Conservation (phyloP, 352 stramenopile genomes). For the Pythium brassicae region DNA sequence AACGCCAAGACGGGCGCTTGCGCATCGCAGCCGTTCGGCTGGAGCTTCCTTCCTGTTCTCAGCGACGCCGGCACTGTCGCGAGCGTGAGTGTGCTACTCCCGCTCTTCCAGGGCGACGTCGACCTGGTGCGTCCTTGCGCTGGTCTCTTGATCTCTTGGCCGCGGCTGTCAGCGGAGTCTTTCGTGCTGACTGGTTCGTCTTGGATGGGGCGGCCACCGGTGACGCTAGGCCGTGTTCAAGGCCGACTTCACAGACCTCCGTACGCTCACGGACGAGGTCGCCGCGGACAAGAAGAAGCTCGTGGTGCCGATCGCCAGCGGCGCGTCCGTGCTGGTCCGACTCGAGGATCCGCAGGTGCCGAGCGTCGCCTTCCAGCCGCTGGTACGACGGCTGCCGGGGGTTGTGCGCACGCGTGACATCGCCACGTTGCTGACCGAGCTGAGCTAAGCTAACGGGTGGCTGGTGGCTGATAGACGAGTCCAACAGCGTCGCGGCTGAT, state of each 20-base stretch:
- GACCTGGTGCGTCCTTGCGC: slow-evolving; percentile 53
- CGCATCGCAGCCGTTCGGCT: slow-evolving; percentile 44
- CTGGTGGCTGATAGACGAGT: slow-evolving; percentile 16
- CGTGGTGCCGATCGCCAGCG: slow-evolving; percentile 27
- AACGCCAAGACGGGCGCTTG: slow-evolving; percentile 42
- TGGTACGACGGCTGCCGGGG: too few species aligned
- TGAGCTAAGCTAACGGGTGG: too few species aligned
- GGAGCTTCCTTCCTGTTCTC: slow-evolving; percentile 62
- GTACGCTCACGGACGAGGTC: slow-evolving; percentile 32
- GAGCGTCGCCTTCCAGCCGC: slow-evolving; percentile 20
- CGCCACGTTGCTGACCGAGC: too few species aligned
- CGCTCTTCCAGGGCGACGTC: slow-evolving; percentile 56
- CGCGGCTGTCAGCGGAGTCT: not conserved
- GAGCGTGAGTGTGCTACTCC: slow-evolving; percentile 41
- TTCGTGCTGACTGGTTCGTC: too few species aligned
- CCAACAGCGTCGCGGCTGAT: slow-evolving; percentile 42
- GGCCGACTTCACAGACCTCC: slow-evolving; percentile 14
- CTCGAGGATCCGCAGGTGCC: slow-evolving; percentile 63
- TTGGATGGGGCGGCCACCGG: too few species aligned
- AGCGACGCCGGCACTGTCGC: slow-evolving; percentile 28
- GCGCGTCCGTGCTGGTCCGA: slow-evolving; percentile 52
- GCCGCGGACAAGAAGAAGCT: slow-evolving; percentile 42
- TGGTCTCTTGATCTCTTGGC: not conserved
- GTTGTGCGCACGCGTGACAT: too few species aligned
- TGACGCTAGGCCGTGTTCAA: slow-evolving; percentile 32